phyloP scores from a whole-genome alignment of 1,284 basidiomycete species.

The Fistulinella staudtii region DNA sequence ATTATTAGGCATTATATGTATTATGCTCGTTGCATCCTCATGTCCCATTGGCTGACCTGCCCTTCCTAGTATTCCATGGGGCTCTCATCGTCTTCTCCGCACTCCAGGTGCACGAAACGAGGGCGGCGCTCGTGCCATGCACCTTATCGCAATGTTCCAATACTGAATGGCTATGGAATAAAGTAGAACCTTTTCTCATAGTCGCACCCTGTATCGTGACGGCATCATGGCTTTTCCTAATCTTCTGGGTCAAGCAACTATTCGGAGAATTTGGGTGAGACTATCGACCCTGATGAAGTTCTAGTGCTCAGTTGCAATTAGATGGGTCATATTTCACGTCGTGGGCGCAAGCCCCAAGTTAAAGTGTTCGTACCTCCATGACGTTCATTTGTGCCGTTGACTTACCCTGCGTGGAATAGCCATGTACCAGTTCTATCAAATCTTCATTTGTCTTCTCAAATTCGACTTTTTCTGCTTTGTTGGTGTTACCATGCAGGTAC shows the following conservation, averaged over 20 bases:
- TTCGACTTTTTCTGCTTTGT: conserved; percentile 85
- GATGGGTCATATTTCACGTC: conserved; percentile 83
- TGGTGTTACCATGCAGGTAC: conserved; percentile 82
- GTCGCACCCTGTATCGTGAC: conserved; percentile 52
- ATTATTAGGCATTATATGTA: conserved; percentile 67
- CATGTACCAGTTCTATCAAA: conserved; percentile 83
- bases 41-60: conserved; percentile 9
- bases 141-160: conserved; percentile 17
- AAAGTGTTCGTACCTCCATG: conserved; percentile 54
- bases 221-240: conserved; percentile 48
- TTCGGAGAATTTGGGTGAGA: conserved; percentile 62
- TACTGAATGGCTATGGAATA: conserved; percentile 36
- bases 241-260: conserved; percentile 53
- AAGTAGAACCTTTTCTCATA: conserved; percentile 48
- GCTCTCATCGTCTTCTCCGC: conserved; percentile 69
- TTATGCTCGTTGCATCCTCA: conserved; percentile 19
- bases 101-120: conserved; percentile 72
- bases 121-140: conserved; percentile 47
- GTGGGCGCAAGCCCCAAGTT: conserved; percentile 77
- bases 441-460: conserved; percentile 80
- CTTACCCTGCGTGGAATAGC: conserved; percentile 38
- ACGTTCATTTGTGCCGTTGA: background rate
- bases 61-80: conserved; percentile 63
- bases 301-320: conserved; percentile 24
- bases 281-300: background rate